Percentiles rank a stretch among this genome's conserved stretches.
Evolutionary conservation across 768 basidiomycete genomes (phyloP).

Genomic region (Postia placenta): DNA sequence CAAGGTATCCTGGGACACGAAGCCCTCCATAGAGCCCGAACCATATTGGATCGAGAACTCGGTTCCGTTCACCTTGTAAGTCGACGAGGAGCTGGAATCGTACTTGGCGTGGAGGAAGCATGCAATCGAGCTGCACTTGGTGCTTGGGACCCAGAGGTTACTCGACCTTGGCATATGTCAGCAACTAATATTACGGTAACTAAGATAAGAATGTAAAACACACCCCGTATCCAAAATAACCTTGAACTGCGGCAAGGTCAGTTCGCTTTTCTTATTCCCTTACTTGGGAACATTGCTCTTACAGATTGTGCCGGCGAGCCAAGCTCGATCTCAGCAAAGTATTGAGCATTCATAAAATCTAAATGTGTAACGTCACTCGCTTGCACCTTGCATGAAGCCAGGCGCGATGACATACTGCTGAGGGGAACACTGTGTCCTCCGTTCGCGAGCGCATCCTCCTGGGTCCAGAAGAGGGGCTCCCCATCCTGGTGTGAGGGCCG

Average conservation of each 20-base stretch:
- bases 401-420: constrained; percentile 53
- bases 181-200: not conserved
- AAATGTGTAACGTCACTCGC: constrained; percentile 3
- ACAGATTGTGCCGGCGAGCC: constrained; percentile 82
- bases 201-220: not conserved
- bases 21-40: constrained; percentile 94
- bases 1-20: constrained; percentile 79
- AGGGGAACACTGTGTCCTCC: constrained; percentile 87
- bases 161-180: constrained; percentile 48
- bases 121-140: constrained; percentile 77
- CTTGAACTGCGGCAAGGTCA: constrained; percentile 72
- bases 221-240: constrained; percentile 93
- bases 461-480: constrained; percentile 75
- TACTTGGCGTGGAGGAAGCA: constrained; percentile 96
- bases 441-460: constrained; percentile 52
- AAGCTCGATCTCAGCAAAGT: constrained; percentile 81
- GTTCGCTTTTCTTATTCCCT: too few species aligned
- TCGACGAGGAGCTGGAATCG: constrained; percentile 68
- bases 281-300: too few species aligned
- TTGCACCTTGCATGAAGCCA: not conserved
- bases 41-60: constrained; percentile 91
- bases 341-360: constrained; percentile 99
- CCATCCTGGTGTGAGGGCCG: constrained; percentile 30
- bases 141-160: constrained; percentile 92
- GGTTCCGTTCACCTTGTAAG: constrained; percentile 87